Percentiles rank a stretch among this genome's conserved stretches.
phyloP scores from a whole-genome alignment of 495 filamentous ascomycete species.

The Penicillium desertorum region DNA sequence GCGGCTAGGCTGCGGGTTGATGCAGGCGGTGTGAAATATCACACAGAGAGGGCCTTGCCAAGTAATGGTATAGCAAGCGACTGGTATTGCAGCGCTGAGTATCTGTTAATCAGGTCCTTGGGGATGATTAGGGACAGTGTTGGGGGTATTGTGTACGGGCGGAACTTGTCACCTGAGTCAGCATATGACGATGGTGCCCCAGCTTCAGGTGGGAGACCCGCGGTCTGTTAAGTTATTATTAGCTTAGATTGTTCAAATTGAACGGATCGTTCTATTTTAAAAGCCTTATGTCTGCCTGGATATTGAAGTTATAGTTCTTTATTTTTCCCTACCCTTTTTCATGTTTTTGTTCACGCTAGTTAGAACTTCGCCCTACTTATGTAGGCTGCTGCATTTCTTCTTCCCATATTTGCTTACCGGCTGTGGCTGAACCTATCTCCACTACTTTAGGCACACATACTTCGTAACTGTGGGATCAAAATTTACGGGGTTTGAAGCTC shows the following conservation, averaged over 20 bases:
- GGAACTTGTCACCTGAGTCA: constrained; percentile 13
- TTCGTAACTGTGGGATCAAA: neutral
- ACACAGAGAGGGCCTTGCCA: neutral
- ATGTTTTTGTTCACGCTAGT: neutral
- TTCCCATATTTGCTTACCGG: neutral
- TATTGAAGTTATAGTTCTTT: neutral
- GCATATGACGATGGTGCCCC: constrained; percentile 12
- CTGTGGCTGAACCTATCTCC: constrained; percentile 3
- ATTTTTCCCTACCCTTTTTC: neutral
- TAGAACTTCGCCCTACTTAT: neutral
- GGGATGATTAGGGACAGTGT: neutral
- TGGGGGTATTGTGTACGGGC: constrained; percentile 5
- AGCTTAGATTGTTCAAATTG: neutral
- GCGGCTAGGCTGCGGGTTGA: constrained; percentile 11
- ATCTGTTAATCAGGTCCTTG: neutral
- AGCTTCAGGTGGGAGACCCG: neutral
- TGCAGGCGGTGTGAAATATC: constrained; percentile 11
- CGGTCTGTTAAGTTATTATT: neutral
- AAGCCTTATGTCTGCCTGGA: neutral
- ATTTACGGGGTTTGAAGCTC: neutral
- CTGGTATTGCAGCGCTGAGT: neutral
- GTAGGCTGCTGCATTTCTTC: constrained; percentile 9
- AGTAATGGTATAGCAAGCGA: neutral
- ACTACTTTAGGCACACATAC: neutral
- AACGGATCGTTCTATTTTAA: neutral